Base-by-base conservation (phyloP, 139 green algal species). In the Dunaliella primolecta region DNA sequence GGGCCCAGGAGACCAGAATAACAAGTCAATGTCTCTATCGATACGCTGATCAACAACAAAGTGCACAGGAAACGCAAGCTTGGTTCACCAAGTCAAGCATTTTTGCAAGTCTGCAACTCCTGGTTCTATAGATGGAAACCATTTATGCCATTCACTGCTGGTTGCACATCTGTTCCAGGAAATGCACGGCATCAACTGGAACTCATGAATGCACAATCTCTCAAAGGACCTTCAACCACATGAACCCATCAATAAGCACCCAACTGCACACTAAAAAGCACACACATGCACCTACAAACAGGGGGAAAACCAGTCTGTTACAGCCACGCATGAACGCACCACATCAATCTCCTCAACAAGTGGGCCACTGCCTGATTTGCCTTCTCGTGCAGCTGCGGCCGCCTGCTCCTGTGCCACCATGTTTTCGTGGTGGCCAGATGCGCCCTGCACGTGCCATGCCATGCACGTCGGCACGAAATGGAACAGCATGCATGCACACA, bases 261-360 rank as follows among this genome's bases (percentile, higher is more conserved):
- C 46, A 64, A 7, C 7, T 64, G 15, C 46, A 64, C 46, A 64
- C 46, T 7, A 7, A 64, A 7, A 64, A 7, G 15, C 46, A 64
- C 46, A 64, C 46, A 64, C 46, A 64, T 15, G 46, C 46, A 15
- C 46, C 7, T 15, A 64, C 46, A 64, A 7, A 64, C 46, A 64
- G 46, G 15, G n/a, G n/a, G n/a, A n/a, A n/a, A n/a, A n/a, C n/a
- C 46, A 64, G 46, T 25, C 15, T 7, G 7, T 7, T 64, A 15
- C 46, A 25, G 46, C 7, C 15, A 15, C 46, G 15, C 46, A 64
- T 15, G 15, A 30, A 36, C 75, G 32, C 78, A 82, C 78, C 78
- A 82, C 78, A 70, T 82, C 78, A 34, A 82, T 36, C 34, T 89
- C 86, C 70, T 82, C 82, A 15, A 79, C 82, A 24, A 25, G 35